phyloP scores from a whole-genome alignment of 2,329 filamentous ascomycete species.

The Ceratocystiopsis sp. region DNA sequence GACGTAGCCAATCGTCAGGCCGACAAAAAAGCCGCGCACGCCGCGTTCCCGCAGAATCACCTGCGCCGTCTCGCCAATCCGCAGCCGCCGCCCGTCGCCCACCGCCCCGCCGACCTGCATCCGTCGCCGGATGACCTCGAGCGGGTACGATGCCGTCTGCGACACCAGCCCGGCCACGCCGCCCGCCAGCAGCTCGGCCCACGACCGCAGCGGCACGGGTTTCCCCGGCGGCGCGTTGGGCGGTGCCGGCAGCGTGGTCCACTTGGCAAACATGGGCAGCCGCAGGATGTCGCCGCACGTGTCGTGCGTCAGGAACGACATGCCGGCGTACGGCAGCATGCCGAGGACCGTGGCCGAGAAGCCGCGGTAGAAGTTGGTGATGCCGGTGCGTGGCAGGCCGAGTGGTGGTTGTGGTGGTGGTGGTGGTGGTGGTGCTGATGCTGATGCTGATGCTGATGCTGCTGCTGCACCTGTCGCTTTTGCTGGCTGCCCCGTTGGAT shows the following conservation, averaged over 20 bases:
- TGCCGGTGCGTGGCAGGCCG: slow-evolving; percentile 44
- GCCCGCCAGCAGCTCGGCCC: slow-evolving; percentile 73
- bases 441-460: slow-evolving; percentile 17
- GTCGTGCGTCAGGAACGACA: slow-evolving; percentile 92
- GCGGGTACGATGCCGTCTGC: slow-evolving; percentile 81
- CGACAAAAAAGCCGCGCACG: slow-evolving; percentile 73
- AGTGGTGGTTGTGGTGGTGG: too few species aligned
- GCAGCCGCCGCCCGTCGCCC: slow-evolving; percentile 66
- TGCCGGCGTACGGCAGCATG: slow-evolving; percentile 92
- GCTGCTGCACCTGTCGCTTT: too few species aligned
- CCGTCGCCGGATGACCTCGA: slow-evolving; percentile 78
- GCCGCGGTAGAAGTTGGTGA: slow-evolving; percentile 88
- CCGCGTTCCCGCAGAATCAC: slow-evolving; percentile 65
- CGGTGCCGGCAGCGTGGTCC: slow-evolving; percentile 57
- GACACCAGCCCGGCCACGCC: slow-evolving; percentile 77
- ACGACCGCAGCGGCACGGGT: slow-evolving; percentile 57
- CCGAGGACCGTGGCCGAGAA: slow-evolving; percentile 81
- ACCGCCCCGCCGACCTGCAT: slow-evolving; percentile 97
- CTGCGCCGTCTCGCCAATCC: slow-evolving; percentile 60
- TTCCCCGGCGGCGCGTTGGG: slow-evolving; percentile 35
- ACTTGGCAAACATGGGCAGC: slow-evolving; percentile 43
- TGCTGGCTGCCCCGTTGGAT: slow-evolving; percentile 24
- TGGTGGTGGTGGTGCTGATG: slow-evolving; percentile 25
- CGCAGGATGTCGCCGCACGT: slow-evolving; percentile 73
- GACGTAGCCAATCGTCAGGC: slow-evolving; percentile 83